Evolutionary conservation across 2,329 filamentous ascomycete genomes (phyloP), one percentile per base, ranked within the genome.

Genomic region (Claviceps capensis): DNA sequence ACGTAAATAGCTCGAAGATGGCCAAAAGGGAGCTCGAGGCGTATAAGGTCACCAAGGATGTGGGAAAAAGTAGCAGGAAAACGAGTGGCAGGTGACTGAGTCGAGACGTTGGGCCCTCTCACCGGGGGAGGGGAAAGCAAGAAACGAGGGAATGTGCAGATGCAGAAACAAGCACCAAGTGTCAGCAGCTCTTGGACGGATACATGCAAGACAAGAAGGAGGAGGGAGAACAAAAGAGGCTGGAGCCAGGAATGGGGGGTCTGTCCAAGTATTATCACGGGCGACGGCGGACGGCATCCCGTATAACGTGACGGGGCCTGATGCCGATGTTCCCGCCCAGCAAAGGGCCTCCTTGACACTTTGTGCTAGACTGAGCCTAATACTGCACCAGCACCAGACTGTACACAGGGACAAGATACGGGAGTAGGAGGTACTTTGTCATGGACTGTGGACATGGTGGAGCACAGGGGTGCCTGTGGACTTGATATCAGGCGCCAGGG

Each of bases 11-110:
- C 26, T n/a, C 6, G 8, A 43, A 41, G 19, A 49, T 34, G 4
- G 26, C 16, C 37, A 7, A 22, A 41, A 9, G 30, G n/a, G 38
- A 22, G 38, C 30, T 47, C n/a, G 14, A 19, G n/a, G 22, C 22
- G 42, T 34, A 37, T 42, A 34, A 30, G 22, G 19, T 43, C 36
- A 16, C 22, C 44, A 19, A 13, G 26, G 11, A n/a, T 42, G 4
- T 1, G 19, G 22, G 8, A 23, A 19, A 13, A 34, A 16, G 36
- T 30, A 23, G 17, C 45, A 14, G 22, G 17, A 30, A 43, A 52
- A 52, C 19, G 50, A 52, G 37, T 52, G 50, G 41, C 44, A 50
- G 47, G 45, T 53, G 53, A 52, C 43, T 47, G 26, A 46, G 30
- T 49, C 17, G 26, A 46, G 22, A 46, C 17, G 42, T 22, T 22